Evolutionary conservation across 2,329 filamentous ascomycete species (phyloP), one percentile per base, ranked within the genome.

Genomic region (Didymella pinodella): DNA sequence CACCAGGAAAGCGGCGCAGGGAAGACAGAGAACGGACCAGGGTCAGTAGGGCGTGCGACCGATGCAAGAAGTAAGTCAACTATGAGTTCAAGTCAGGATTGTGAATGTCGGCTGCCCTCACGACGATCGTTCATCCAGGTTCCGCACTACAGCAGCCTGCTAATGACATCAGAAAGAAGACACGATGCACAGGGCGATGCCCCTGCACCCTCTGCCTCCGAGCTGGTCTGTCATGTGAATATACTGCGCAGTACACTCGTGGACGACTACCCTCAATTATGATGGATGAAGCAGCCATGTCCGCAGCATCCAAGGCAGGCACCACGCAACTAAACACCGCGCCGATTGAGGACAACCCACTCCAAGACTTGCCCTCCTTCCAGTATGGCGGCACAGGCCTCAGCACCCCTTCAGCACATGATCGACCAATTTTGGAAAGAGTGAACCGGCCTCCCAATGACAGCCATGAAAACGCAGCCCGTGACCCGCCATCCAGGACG

Each of bases 241-340:
- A 82, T 63, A 79, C 80, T 25, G 82, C 83, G 20, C 76, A 78
- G 0, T 85, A 85, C 63, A 81, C 78, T 18, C 73, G 83, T 60
- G 81, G 81, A 4, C 73, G 81, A 61, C 58, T 80, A 32, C 80
- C 81, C 7, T 75, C 77, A 29, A 72, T 82, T 36, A 65, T 76
- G 54, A 67, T 77, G 18, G 71, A 75, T 54, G 71, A 75, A 45
- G 61, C 67, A 38, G 71, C 70, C 16, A 61, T 73, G 60, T 54
- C 67, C 8, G 46, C 67, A 10, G 66, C 47, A 44, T 54, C 66
- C 7, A 59, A 61, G 41, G 55, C 63, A 26, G 62, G 65, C 16
- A 55, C 63, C 12, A 66, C 67, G 7, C 61, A 66, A 48, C 59
- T 60, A 22, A 63, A 67, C 8, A 57, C 41, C 16, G 28, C 54